A percentile compares a stretch with the other conserved stretches of the same genome.
phyloP scores from a whole-genome alignment of 257 asterid genomes.

The Craterostigma plantagineum region DNA sequence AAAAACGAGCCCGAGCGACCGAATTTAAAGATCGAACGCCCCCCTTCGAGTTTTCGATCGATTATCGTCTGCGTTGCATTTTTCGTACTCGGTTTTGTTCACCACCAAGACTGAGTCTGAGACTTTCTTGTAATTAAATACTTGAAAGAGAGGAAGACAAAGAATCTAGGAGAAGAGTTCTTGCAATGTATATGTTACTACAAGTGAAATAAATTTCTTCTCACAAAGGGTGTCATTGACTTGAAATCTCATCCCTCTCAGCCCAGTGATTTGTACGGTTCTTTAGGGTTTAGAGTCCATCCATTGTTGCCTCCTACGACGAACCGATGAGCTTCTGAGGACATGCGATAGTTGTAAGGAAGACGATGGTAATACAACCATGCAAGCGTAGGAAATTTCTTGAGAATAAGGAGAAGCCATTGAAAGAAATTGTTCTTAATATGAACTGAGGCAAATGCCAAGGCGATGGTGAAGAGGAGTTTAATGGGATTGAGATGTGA shows the following conservation, averaged over 20 bases:
- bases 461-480: background rate
- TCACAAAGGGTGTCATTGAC: slow-evolving; percentile 67
- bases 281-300: slow-evolving; percentile 36
- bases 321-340: slow-evolving; percentile 17
- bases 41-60: slow-evolving; percentile 21
- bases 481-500: background rate
- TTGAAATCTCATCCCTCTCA: slow-evolving; percentile 37
- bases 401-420: too few species aligned
- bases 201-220: slow-evolving; percentile 5
- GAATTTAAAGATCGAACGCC: slow-evolving; percentile 24
- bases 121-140: slow-evolving; percentile 32
- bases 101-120: slow-evolving; percentile 38
- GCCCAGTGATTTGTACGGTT: slow-evolving; percentile 45
- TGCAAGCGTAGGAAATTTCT: background rate
- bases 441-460: too few species aligned
- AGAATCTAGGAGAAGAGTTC: background rate
- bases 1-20: slow-evolving; percentile 41
- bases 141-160: slow-evolving; percentile 10
- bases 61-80: slow-evolving; percentile 20
- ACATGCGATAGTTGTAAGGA: background rate
- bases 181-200: background rate
- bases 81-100: slow-evolving; percentile 22
- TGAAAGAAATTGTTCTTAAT: too few species aligned
- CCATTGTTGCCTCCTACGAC: slow-evolving; percentile 36
- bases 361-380: background rate